phyloP scores from a whole-genome alignment of 106 monocot genomes.

The Amphibolis antarctica region DNA sequence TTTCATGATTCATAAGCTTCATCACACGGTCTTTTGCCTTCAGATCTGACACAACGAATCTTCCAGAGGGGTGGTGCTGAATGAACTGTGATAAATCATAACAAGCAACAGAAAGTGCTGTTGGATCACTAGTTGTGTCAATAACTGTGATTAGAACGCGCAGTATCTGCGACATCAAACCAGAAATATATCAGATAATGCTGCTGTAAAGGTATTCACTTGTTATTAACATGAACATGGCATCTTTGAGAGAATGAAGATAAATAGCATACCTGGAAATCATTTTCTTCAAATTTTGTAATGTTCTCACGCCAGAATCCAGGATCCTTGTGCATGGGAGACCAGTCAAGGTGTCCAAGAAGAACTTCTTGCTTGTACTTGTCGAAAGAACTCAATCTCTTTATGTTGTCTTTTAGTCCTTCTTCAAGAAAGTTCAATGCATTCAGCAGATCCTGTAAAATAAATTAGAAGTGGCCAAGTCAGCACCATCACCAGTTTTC shows the following conservation, averaged over 20 bases:
- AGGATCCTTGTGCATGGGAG: conserved; percentile 98
- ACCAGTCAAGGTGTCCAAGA: conserved; percentile 92
- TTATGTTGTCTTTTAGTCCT: conserved; percentile 76
- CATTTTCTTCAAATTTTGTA: conserved; percentile 88
- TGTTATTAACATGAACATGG: not conserved
- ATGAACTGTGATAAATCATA: conserved; percentile 89
- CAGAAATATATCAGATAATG: not conserved
- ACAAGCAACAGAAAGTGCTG: conserved; percentile 80
- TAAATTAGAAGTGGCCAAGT: not conserved
- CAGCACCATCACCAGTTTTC: not conserved
- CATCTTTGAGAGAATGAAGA: not conserved
- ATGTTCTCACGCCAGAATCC: conserved; percentile 97
- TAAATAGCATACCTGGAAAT: conserved; percentile 75
- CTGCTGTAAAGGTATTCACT: not conserved
- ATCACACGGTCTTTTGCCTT: conserved; percentile 87
- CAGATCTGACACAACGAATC: conserved; percentile 55
- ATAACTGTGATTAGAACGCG: conserved; percentile 79
- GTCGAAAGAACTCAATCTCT: conserved; percentile 82
- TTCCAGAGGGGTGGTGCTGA: conserved; percentile 68
- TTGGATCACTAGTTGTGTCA: conserved; percentile 83
- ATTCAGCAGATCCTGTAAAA: conserved; percentile 71
- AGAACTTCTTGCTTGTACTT: conserved; percentile 98
- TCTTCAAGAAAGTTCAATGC: conserved; percentile 72
- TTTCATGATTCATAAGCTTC: conserved; percentile 94
- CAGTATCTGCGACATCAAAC: conserved; percentile 40